Evolutionary conservation across 2,329 filamentous ascomycete genomes (phyloP).

Genomic region (Metarhizium sp.): DNA sequence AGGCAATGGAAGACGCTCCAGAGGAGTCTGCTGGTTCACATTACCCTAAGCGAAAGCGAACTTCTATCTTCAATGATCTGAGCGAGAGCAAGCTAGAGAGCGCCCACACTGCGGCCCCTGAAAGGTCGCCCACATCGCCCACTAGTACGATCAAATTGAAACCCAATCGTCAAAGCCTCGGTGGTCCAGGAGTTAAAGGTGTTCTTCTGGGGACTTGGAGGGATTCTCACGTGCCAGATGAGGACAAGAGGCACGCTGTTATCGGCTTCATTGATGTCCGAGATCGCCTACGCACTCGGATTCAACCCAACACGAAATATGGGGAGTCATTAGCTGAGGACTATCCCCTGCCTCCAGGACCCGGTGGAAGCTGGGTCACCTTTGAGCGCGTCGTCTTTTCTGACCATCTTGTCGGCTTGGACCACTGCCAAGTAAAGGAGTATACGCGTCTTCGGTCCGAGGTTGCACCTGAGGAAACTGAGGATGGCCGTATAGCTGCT

Average conservation of each 20-base stretch:
- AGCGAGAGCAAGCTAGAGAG: constrained; percentile 38
- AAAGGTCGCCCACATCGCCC: constrained; percentile 14
- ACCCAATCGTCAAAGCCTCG: constrained; percentile 15
- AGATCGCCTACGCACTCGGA: constrained; percentile 50
- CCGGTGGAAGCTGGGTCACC: constrained; percentile 55
- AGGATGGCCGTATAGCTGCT: constrained; percentile 27
- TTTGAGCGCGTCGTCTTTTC: constrained; percentile 53
- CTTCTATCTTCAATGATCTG: constrained; percentile 38
- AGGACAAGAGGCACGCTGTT: constrained; percentile 45
- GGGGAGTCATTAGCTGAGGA: constrained; percentile 37
- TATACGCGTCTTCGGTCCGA: constrained; percentile 48
- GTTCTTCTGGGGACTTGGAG: constrained; percentile 51
- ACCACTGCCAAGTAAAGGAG: constrained; percentile 51
- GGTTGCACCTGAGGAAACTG: constrained; percentile 20
- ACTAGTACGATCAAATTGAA: constrained; percentile 16
- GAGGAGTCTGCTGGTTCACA: constrained; percentile 28
- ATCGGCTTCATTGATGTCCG: constrained; percentile 54
- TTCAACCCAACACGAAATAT: constrained; percentile 38
- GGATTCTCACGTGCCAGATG: constrained; percentile 41
- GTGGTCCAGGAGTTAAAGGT: constrained; percentile 29
- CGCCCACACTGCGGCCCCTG: constrained; percentile 18
- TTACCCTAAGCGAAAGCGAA: constrained; percentile 48
- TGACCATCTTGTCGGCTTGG: constrained; percentile 43
- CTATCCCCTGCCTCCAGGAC: constrained; percentile 44
- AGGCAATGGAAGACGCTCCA: constrained; percentile 32